Percentiles rank a stretch among this genome's conserved stretches.
Conservation (phyloP, 371 early-diverging fungal species). For the Circinella minor region DNA sequence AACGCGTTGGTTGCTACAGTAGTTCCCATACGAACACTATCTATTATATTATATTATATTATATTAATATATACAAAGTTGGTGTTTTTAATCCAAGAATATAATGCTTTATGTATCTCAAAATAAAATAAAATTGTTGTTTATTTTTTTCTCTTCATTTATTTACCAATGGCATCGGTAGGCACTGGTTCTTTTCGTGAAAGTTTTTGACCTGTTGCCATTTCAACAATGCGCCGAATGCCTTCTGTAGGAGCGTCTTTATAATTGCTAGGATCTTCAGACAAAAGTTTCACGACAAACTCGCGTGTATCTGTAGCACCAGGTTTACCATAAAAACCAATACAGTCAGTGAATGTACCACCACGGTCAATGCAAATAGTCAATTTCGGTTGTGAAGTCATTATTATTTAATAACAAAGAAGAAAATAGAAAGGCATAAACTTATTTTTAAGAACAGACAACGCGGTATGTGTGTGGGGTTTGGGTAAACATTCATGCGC, state of each 20-base stretch:
- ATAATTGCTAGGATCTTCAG: conserved; percentile 92
- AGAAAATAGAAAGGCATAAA: background rate
- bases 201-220: conserved; percentile 73
- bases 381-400: conserved; percentile 25
- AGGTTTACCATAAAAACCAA: conserved; percentile 67
- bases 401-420: background rate
- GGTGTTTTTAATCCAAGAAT: too few relatives aligned
- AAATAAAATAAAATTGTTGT: too few relatives aligned
- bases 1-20: conserved; percentile 98
- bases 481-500: background rate
- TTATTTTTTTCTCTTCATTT: too few relatives aligned
- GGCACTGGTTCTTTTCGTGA: conserved; percentile 78
- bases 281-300: conserved; percentile 81
- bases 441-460: background rate
- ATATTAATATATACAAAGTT: too few relatives aligned
- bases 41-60: conserved; percentile 29
- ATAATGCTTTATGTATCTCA: too few relatives aligned
- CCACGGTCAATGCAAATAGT: conserved; percentile 85
- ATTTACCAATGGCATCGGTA: conserved; percentile 71
- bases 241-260: conserved; percentile 95
- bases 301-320: conserved; percentile 56
- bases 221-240: conserved; percentile 88
- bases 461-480: background rate
- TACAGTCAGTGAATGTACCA: conserved; percentile 91
- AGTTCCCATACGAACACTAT: conserved; percentile 94